Percentiles rank a stretch among this genome's conserved stretches.
These are phyloP conservation scores for Lodderomyces parapsilosis DNA, from an alignment of 1,139 yeast genomes.

Conservation along the genomic window DNA sequence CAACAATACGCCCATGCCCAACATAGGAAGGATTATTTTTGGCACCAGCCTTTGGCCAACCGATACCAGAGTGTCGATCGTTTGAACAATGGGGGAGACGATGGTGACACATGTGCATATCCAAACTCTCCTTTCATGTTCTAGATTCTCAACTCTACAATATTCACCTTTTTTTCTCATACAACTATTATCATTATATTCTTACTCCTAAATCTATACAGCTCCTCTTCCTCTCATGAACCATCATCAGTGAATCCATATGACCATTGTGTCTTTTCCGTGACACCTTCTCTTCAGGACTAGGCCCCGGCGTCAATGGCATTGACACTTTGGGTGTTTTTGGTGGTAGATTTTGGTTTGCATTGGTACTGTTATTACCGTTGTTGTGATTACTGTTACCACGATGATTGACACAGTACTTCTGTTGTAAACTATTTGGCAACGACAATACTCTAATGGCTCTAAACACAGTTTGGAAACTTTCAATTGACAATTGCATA, in stretches of 20 bases:
- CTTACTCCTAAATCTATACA: slow-evolving; percentile 4
- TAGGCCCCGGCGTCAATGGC: slow-evolving; percentile 6
- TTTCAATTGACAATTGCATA: slow-evolving; percentile 2
- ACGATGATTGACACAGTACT: not conserved
- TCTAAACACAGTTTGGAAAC: slow-evolving; percentile 12
- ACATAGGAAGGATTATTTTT: no score
- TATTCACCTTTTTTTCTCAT: no score
- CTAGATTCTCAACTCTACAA: no score
- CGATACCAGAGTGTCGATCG: no score
- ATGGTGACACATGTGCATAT: no score
- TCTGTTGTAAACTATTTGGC: slow-evolving; percentile 6
- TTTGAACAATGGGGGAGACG: no score
- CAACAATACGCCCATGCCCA: no score
- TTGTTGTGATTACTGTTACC: not conserved
- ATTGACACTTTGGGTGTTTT: slow-evolving; percentile 5
- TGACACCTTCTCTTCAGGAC: slow-evolving; percentile 4
- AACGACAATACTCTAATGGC: slow-evolving; percentile 6
- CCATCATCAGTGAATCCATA: slow-evolving; percentile 1
- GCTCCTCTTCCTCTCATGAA: slow-evolving; percentile 1
- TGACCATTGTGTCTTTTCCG: slow-evolving; percentile 3
- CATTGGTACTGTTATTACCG: not conserved
- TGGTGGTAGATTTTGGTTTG: slow-evolving; percentile 1
- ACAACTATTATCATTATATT: slow-evolving; percentile 1
- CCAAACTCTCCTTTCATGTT: no score
- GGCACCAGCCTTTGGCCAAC: no score